These are phyloP conservation scores for Ottelia alismoides DNA, from an alignment of 106 monocot species.

Conservation along the genomic window DNA sequence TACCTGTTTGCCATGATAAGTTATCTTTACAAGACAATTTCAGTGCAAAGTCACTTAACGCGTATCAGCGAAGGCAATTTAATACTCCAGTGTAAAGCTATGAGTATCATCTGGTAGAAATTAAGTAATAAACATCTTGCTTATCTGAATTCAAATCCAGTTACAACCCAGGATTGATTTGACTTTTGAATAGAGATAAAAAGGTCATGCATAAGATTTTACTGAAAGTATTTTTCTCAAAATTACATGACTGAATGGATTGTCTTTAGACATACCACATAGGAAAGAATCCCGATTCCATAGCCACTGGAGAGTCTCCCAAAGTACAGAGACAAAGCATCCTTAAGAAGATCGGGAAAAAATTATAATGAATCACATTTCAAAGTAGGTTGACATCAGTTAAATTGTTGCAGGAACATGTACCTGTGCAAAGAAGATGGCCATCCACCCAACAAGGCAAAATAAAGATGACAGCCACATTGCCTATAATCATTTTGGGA, in stretches of 20 bases:
- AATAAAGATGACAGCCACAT: slow-evolving; percentile 49
- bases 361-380: too few species aligned
- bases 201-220: too few species aligned
- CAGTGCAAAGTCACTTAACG: too few species aligned
- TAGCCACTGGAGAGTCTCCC: slow-evolving; percentile 40
- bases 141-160: not conserved
- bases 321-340: slow-evolving; percentile 26
- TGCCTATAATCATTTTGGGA: slow-evolving; percentile 40
- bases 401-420: slow-evolving; percentile 1
- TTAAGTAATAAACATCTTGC: not conserved
- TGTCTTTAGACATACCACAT: too few species aligned
- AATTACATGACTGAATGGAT: too few species aligned
- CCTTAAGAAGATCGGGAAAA: too few species aligned
- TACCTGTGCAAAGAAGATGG: slow-evolving; percentile 45
- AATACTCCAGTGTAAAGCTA: too few species aligned
- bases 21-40: too few species aligned
- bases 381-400: not conserved
- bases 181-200: too few species aligned
- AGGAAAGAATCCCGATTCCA: slow-evolving; percentile 54
- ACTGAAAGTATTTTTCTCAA: too few species aligned
- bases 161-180: too few species aligned
- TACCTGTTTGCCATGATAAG: slow-evolving; percentile 37
- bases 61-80: too few species aligned
- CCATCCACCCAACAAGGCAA: slow-evolving; percentile 57
- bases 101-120: not conserved